Evolutionary conservation across 1,284 basidiomycete genomes (phyloP).

Genomic region (Stygiomarasmius scandens): DNA sequence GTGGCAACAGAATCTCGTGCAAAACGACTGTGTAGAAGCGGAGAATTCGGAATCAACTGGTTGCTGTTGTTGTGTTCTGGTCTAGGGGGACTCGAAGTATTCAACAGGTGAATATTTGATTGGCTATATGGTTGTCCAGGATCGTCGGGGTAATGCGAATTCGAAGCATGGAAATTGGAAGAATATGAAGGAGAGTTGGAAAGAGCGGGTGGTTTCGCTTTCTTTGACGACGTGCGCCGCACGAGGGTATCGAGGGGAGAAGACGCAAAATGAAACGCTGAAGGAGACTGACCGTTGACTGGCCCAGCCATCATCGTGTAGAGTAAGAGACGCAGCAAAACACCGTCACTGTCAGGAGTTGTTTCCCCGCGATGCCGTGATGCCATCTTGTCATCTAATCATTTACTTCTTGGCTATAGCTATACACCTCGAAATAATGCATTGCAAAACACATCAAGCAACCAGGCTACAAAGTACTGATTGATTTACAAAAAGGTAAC

Average conservation of each 20-base stretch:
- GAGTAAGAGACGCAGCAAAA: neutral
- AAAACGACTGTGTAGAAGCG: constrained; percentile 14
- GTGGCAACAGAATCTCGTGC: constrained; percentile 5
- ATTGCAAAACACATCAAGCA: too few relatives aligned
- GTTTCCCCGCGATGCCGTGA: neutral
- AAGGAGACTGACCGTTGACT: constrained; percentile 4
- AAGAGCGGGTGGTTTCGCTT: constrained; percentile 3
- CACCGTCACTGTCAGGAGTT: too few relatives aligned
- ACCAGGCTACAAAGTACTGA: neutral
- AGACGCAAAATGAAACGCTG: constrained; percentile 12
- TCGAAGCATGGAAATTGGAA: neutral
- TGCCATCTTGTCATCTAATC: neutral
- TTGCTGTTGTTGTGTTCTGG: neutral
- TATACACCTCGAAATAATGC: too few relatives aligned
- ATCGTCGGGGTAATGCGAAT: neutral
- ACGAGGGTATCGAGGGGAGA: constrained; percentile 22
- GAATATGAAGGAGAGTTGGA: neutral
- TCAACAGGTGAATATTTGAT: neutral
- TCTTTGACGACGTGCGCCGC: constrained; percentile 14
- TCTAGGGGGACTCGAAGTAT: neutral
- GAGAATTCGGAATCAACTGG: constrained; percentile 5
- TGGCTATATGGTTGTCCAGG: neutral
- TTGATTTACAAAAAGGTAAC: neutral
- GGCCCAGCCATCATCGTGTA: constrained; percentile 10
- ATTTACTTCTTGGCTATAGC: neutral